Percentiles rank a stretch among this genome's conserved stretches.
phyloP scores from a whole-genome alignment of 225 moss, liverwort and hornwort species.

The Antitrichia curtipendula region DNA sequence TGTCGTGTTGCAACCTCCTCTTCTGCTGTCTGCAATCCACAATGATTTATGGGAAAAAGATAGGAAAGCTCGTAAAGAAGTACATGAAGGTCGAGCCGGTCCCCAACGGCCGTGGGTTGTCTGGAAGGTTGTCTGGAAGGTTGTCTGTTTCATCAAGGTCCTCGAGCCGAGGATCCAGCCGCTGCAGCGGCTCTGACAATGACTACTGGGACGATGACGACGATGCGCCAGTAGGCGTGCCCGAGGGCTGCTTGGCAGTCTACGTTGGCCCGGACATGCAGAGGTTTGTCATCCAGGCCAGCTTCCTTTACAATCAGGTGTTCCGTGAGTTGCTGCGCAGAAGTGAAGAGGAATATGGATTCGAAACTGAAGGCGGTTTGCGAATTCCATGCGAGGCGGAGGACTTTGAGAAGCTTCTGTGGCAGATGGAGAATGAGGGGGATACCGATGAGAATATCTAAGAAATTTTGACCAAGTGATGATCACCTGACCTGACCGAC shows the following conservation, averaged over 20 bases:
- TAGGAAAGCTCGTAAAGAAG: conserved; percentile 16
- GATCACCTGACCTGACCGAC: background rate
- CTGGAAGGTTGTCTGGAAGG: background rate
- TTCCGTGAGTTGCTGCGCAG: conserved; percentile 19
- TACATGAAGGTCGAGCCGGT: conserved; percentile 8
- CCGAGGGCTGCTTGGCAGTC: conserved; percentile 34
- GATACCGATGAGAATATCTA: background rate
- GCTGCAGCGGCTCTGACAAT: background rate
- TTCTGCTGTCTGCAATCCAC: background rate
- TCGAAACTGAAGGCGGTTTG: conserved; percentile 20
- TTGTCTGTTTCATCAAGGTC: background rate
- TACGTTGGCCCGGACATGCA: conserved; percentile 30
- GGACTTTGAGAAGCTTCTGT: conserved; percentile 18
- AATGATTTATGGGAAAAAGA: conserved; percentile 5
- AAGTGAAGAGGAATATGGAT: conserved; percentile 44
- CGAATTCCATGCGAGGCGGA: conserved; percentile 29
- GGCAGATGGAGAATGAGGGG: conserved; percentile 11
- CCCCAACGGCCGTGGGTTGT: background rate
- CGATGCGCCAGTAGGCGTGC: conserved; percentile 13
- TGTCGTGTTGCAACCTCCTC: background rate
- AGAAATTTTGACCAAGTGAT: background rate
- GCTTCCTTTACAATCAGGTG: conserved; percentile 8
- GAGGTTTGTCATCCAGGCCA: conserved; percentile 31
- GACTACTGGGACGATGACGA: conserved; percentile 1
- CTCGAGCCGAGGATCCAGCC: conserved; percentile 11